Conservation (phyloP, 306 rosid species). For the Dryas octopetala region DNA sequence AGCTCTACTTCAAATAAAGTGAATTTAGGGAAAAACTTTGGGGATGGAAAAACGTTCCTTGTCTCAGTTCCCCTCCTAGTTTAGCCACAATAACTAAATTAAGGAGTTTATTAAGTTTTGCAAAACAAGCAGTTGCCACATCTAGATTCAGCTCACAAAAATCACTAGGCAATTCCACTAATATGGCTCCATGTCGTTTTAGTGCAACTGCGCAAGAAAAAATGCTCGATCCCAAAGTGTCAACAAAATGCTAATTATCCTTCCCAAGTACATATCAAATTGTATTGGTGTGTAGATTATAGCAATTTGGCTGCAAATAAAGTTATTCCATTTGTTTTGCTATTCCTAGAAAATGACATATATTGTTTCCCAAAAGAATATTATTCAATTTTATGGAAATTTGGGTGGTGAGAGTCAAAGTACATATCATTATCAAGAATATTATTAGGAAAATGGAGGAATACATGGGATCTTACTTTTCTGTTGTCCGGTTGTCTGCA, state of each 20-base stretch:
- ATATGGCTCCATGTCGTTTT: not conserved
- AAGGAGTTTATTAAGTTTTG: too few relatives aligned
- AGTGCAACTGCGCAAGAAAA: not conserved
- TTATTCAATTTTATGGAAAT: not conserved
- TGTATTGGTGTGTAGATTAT: too few relatives aligned
- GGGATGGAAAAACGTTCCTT: too few relatives aligned
- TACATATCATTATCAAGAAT: constrained; percentile 1
- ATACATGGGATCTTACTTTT: not conserved
- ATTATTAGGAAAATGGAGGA: not conserved
- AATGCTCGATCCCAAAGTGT: not conserved
- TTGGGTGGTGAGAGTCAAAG: constrained; percentile 2
- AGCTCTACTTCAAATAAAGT: too few relatives aligned
- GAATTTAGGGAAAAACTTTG: too few relatives aligned
- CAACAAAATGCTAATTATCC: too few relatives aligned
- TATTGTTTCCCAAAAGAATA: not conserved
- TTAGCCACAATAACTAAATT: too few relatives aligned
- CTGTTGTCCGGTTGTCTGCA: not conserved
- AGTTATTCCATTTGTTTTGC: not conserved
- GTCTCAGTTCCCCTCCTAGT: too few relatives aligned
- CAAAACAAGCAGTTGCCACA: too few relatives aligned
- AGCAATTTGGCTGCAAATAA: not conserved
- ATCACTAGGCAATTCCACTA: not conserved
- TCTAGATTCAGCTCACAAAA: not conserved
- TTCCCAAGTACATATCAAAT: too few relatives aligned
- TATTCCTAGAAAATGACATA: not conserved